Evolutionary conservation across 441 rosid genomes (phyloP), one percentile per base, ranked within the genome.

Genomic region (Gossypium davidsonii): DNA sequence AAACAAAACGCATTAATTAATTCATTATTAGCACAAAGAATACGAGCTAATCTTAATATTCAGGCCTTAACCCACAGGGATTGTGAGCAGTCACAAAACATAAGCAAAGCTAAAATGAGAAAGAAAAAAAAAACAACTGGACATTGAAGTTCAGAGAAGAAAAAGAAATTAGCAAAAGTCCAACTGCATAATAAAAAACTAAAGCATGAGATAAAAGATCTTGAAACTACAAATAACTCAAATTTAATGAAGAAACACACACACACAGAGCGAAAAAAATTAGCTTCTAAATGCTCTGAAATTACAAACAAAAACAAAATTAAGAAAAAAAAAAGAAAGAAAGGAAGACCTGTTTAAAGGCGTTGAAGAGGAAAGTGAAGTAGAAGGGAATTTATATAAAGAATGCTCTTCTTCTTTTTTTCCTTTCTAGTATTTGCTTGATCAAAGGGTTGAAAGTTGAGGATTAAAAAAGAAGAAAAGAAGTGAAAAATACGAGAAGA

Each of bases 281-380:
- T 21, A 67, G 8, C 11, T 58, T 25, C 49, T 9, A 14, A 56
- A 31, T 6, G 18, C 12, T 56, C 31, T 39, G 23, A 56, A 20
- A 15, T n/a, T 57, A 20, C 17, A 37, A 23, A 4, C 4, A 55
- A 12, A 52, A 17, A 25, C 1, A 17, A 62, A 73, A 28, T 23
- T 31, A 15, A 60, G 6, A 21, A 1, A 15, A 67, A 6, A 8
- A 66, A 39, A 2, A 2, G 6, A 44, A 3, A 25, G 39, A 69
- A 79, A 72, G 76, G 28, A 66, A 59, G 25, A 85, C 87, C 88
- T 83, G 83, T 70, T 82, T 78, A 79, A 83, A 78, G 85, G 85
- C 82, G 64, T 64, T 51, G 64, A 51, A 39, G 57, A 75, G 7
- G 78, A 70, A 75, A 74, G 72, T 84, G 83, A 84, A 77, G 89